Base-by-base conservation (phyloP, 306 rosid genomes). In the cucumber (Cucumis sativus) region DNA sequence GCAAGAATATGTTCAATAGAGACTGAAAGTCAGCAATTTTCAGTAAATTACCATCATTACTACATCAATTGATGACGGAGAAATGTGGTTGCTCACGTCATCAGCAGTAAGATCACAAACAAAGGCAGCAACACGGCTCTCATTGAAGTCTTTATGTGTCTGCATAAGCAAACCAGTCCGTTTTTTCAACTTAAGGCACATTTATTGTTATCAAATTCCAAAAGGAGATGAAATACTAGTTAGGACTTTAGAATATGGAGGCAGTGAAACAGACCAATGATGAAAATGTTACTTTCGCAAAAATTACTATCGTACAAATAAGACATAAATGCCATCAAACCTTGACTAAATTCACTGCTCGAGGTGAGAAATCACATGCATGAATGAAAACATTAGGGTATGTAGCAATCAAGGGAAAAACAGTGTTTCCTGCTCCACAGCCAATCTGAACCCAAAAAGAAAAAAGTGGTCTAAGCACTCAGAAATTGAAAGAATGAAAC, bases 401-500 rank as follows among this genome's bases (percentile, higher is more conserved):
- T 63, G 92, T 84, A 0, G 89, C 88, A 61, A 95, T 80, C 87
- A 95, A 87, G 49, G 98, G 98, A 73, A 90, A 95, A 60, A 87
- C 88, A n/a, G 93, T 92, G 83, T 95, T 95, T 78, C 98, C 98
- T 76, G 95, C 93, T 85, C 97, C 97, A 84, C 97, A 92, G 57
- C 97, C 97, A 72, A 81, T 87, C 98, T 95, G 93, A 80, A 68
- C 17, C 62, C 67, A 55, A 62, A 79, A 74, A 80, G 15, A 71
- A 43, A 61, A 51, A 76, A 76, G 33, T 30, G 79, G 41, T 20
- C 47, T 64, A 45, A 35, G 58, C 56, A 55, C 41, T 62, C 40
- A 76, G 75, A 67, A 66, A 49, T 58, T 39, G 40, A 62, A 52
- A 45, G 66, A 61, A 43, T 49, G 61, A 81, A 80, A 41, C 23